phyloP scores from a whole-genome alignment of 352 stramenopile genomes.

The Pythium oligandrum region DNA sequence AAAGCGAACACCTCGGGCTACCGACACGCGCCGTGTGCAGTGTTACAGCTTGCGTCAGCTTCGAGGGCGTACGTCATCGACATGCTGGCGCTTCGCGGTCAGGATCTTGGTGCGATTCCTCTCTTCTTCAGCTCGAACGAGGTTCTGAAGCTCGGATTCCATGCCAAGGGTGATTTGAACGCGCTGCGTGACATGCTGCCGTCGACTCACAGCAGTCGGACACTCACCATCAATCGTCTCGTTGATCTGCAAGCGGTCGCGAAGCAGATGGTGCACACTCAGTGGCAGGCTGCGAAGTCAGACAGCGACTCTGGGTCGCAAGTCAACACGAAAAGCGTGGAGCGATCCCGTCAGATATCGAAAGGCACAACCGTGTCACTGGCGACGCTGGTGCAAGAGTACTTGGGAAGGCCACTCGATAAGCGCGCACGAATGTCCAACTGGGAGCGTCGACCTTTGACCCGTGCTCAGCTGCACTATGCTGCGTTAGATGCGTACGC shows the following conservation, averaged over 20 bases:
- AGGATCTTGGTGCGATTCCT: slow-evolving; percentile 21
- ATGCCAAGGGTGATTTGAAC: slow-evolving; percentile 58
- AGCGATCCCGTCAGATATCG: slow-evolving; percentile 8
- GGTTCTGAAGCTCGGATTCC: slow-evolving; percentile 73
- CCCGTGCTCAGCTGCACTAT: slow-evolving; percentile 60
- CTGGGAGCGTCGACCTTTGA: slow-evolving; percentile 68
- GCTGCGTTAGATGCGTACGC: slow-evolving; percentile 68
- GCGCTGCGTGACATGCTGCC: slow-evolving; percentile 44
- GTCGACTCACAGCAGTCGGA: not conserved
- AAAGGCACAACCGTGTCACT: slow-evolving; percentile 34
- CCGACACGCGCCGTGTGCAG: slow-evolving; percentile 36
- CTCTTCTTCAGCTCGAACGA: slow-evolving; percentile 38
- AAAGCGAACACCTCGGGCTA: slow-evolving; percentile 30
- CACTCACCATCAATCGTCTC: slow-evolving; percentile 17
- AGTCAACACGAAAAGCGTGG: slow-evolving; percentile 4
- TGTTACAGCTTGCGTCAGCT: slow-evolving; percentile 62
- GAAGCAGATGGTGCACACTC: slow-evolving; percentile 5
- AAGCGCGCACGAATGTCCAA: slow-evolving; percentile 72
- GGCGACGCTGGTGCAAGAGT: slow-evolving; percentile 41
- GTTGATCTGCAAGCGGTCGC: slow-evolving; percentile 53
- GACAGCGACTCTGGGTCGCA: slow-evolving; percentile 3
- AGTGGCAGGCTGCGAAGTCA: not conserved
- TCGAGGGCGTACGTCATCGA: slow-evolving; percentile 65
- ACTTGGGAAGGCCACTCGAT: slow-evolving; percentile 62
- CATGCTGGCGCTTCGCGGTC: slow-evolving; percentile 37